These are phyloP conservation scores for Geotrichum carabidarum DNA, from an alignment of 1,139 yeast genomes.

Conservation along the genomic window DNA sequence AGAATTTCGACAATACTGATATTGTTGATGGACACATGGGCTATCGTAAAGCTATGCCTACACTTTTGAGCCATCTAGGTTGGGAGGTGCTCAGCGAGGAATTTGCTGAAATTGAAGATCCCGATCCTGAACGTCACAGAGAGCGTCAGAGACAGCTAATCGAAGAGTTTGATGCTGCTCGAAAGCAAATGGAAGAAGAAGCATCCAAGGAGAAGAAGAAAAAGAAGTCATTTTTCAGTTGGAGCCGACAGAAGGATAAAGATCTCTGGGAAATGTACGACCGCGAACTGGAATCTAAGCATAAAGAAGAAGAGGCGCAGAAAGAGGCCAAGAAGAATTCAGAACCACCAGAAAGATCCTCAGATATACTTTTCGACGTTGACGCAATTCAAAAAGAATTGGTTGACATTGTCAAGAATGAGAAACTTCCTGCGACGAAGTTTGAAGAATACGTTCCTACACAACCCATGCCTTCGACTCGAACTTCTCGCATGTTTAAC, in stretches of 20 bases:
- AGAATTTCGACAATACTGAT: slow-evolving; percentile 82
- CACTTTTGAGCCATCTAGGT: slow-evolving; percentile 58
- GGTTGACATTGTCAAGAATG: slow-evolving; percentile 23
- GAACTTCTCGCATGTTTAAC: not conserved
- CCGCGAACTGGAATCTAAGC: slow-evolving; percentile 27
- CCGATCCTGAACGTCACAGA: slow-evolving; percentile 83
- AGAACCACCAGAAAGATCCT: not conserved
- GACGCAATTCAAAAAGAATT: slow-evolving; percentile 38
- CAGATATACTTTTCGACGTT: slow-evolving; percentile 35
- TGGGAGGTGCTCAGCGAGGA: slow-evolving; percentile 87
- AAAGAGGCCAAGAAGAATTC: slow-evolving; percentile 12
- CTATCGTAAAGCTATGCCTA: slow-evolving; percentile 89
- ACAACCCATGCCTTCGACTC: not conserved
- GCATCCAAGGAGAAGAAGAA: slow-evolving; percentile 36
- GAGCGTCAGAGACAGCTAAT: slow-evolving; percentile 71
- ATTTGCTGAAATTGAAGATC: slow-evolving; percentile 92
- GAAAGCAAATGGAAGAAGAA: slow-evolving; percentile 46
- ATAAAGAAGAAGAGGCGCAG: slow-evolving; percentile 16
- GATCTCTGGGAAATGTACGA: slow-evolving; percentile 82
- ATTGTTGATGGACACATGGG: slow-evolving; percentile 94
- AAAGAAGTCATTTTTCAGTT: slow-evolving; percentile 36
- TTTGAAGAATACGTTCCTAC: slow-evolving; percentile 18
- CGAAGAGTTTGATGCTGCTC: slow-evolving; percentile 79
- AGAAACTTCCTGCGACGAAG: slow-evolving; percentile 1
- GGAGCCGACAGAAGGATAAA: slow-evolving; percentile 68